Base-by-base conservation (phyloP, 768 basidiomycete species). In the Epithele typhae region DNA sequence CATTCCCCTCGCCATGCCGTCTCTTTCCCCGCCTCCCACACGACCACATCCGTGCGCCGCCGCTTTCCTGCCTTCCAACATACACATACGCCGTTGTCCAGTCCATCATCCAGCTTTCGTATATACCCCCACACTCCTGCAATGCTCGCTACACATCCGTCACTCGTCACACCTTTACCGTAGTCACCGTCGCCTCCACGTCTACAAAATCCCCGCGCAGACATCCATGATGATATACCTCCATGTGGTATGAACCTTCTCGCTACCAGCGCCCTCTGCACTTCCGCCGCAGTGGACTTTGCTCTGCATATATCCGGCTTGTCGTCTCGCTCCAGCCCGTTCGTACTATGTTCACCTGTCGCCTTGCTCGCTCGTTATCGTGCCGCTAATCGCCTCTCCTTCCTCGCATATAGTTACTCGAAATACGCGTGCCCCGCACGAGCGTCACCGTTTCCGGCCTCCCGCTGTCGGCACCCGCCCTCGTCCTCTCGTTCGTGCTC, bases 91-190 rank as follows among this genome's bases (percentile, higher is more conserved):
- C 50, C 46, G 36, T 51, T 23, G 34, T 30, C 14, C 27, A n/a
- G 9, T 44, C 46, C 39, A 39, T 48, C 43, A 40, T 47, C 38
- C 39, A 50, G 48, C 47, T 45, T 42, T 46, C 49, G 50, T 55
- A 55, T 55, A 55, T 30, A 30, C 53, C 53, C 52, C 35, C 40
- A 41, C 50, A 51, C 46, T 46, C 45, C 45, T 18, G 50, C 50
- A 51, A 51, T 43, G 50, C 45, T 51, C 19, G 45, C 45, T 30
- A 51, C 27, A n/a, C n/a, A n/a, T n/a, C n/a, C 46, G 50, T 45
- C 46, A 37, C 49, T 37, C 35, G 45, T 40, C 42, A 25, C 50
- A 27, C 44, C 10, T 18, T 40, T 51, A 46, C 36, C 27, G 40
- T 51, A 46, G 30, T 34, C 43, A n/a, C n/a, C n/a, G n/a, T n/a